These are phyloP conservation scores for Orbilia javanica DNA, from an alignment of 2,329 filamentous ascomycete species.

Conservation along the genomic window DNA sequence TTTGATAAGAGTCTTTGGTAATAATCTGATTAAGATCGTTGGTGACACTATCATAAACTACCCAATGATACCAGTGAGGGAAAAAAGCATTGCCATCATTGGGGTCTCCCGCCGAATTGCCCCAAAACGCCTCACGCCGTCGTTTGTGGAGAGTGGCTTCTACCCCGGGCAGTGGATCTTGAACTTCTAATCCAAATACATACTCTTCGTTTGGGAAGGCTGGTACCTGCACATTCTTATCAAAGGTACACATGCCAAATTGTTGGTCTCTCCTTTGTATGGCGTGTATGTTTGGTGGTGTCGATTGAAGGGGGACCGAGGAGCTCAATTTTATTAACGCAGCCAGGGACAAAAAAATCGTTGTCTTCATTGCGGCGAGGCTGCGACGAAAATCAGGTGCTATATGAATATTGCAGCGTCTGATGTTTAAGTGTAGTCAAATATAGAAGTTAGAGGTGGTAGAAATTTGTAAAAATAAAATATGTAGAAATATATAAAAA, in stretches of 20 bases:
- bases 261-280: constrained; percentile 8
- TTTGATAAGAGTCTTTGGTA: not conserved
- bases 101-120: constrained; percentile 1
- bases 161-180: not conserved
- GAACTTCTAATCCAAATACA: constrained; percentile 8
- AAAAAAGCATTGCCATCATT: constrained; percentile 6
- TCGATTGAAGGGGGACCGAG: not conserved
- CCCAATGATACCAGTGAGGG: constrained; percentile 29
- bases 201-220: constrained; percentile 2
- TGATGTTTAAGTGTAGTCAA: too few species aligned
- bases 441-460: too few species aligned
- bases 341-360: not conserved
- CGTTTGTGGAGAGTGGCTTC: not conserved
- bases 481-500: too few species aligned
- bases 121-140: constrained; percentile 19
- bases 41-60: constrained; percentile 14
- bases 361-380: not conserved
- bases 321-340: not conserved
- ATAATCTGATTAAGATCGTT: not conserved
- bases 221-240: not conserved
- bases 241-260: constrained; percentile 14
- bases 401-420: too few species aligned
- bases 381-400: too few species aligned
- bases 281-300: not conserved
- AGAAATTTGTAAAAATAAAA: too few species aligned